Conservation (phyloP, 2,329 filamentous ascomycete species). For the Pyrenophora teres region DNA sequence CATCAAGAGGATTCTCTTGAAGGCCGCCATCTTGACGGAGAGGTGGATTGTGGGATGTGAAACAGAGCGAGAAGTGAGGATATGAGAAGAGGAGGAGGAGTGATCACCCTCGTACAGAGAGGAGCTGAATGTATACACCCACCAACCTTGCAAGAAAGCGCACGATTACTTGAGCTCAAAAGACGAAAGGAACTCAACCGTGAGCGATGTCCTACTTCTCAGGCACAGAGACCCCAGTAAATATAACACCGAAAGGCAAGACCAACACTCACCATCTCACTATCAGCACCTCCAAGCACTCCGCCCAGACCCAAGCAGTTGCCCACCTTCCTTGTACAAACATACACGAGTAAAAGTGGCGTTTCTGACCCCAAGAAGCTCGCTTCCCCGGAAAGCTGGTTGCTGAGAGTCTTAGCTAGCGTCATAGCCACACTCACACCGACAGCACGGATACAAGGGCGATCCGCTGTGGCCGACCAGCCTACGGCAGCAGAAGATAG, state of each 20-base stretch:
- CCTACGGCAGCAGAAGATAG: too few relatives aligned
- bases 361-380: neutral
- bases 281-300: neutral
- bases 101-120: neutral
- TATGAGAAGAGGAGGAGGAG: neutral
- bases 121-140: too few relatives aligned
- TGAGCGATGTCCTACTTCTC: too few relatives aligned
- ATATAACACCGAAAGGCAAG: neutral
- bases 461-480: neutral
- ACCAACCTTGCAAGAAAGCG: too few relatives aligned
- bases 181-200: too few relatives aligned
- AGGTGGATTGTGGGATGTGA: neutral
- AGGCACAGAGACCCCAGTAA: too few relatives aligned
- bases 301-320: slow-evolving; percentile 3
- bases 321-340: slow-evolving; percentile 8
- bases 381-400: neutral
- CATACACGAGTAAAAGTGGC: slow-evolving; percentile 1
- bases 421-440: neutral
- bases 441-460: neutral
- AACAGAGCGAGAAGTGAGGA: neutral
- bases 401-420: slow-evolving; percentile 1
- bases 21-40: neutral
- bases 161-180: too few relatives aligned
- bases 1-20: neutral
- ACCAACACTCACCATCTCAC: neutral